phyloP scores from a whole-genome alignment of 495 filamentous ascomycete genomes.

The Trichoderma parareesei region DNA sequence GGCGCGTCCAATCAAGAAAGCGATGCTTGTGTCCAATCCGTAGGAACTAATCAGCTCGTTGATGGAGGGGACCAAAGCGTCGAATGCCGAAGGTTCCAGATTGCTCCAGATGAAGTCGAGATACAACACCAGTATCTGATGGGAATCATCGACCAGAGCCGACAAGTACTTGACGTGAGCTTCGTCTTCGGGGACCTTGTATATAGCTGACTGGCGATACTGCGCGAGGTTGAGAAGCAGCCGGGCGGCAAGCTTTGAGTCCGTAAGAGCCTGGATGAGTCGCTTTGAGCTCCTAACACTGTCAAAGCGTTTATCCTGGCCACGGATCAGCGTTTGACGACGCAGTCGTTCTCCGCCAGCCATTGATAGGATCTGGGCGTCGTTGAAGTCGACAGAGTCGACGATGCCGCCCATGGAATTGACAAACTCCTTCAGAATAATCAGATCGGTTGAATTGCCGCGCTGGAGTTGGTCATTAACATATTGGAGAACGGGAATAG shows the following conservation, averaged over 20 bases:
- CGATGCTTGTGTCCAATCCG: constrained; percentile 70
- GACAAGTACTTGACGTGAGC: constrained; percentile 76
- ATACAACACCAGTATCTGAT: constrained; percentile 75
- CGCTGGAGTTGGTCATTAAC: constrained; percentile 72
- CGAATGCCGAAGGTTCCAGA: constrained; percentile 68
- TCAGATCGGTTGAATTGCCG: constrained; percentile 76
- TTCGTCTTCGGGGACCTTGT: constrained; percentile 53
- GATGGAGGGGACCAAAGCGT: constrained; percentile 69
- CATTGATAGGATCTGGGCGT: constrained; percentile 76
- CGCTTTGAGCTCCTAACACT: constrained; percentile 56
- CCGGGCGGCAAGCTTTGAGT: constrained; percentile 63
- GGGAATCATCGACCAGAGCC: constrained; percentile 82
- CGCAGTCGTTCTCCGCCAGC: constrained; percentile 75
- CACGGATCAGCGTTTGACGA: constrained; percentile 64
- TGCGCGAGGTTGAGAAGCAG: constrained; percentile 85
- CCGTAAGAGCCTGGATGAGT: constrained; percentile 68
- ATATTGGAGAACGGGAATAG: constrained; percentile 80
- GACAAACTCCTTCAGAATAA: constrained; percentile 81
- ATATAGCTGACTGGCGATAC: constrained; percentile 73
- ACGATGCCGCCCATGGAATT: constrained; percentile 88
- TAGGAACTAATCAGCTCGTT: constrained; percentile 66
- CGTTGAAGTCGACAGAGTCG: constrained; percentile 75
- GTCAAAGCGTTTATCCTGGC: constrained; percentile 69
- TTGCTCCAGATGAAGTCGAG: constrained; percentile 80
- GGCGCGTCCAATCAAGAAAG: constrained; percentile 77